These are phyloP conservation scores for Erucastrum elatum DNA, from an alignment of 345 rosid genomes.

Conservation along the genomic window DNA sequence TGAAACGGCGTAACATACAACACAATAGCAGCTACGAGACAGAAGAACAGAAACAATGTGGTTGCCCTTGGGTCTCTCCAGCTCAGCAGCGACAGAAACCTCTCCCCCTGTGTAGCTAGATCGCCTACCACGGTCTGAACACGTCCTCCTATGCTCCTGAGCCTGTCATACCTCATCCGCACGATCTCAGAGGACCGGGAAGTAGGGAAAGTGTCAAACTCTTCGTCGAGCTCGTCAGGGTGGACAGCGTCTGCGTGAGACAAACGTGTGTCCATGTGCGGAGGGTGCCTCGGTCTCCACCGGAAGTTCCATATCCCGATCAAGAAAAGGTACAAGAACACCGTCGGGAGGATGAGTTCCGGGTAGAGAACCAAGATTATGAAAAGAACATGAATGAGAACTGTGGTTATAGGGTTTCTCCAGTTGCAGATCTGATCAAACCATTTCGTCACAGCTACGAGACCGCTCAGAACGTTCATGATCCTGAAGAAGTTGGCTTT, in stretches of 20 bases:
- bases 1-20: slow-evolving; percentile 90
- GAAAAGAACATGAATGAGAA: slow-evolving; percentile 78
- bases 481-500: slow-evolving; percentile 67
- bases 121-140: slow-evolving; percentile 97
- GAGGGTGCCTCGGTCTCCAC: slow-evolving; percentile 91
- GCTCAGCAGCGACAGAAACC: slow-evolving; percentile 80
- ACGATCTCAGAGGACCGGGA: slow-evolving; percentile 65
- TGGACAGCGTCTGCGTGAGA: slow-evolving; percentile 86
- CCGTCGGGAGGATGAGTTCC: slow-evolving; percentile 83
- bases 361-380: slow-evolving; percentile 83
- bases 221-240: slow-evolving; percentile 95
- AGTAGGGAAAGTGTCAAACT: slow-evolving; percentile 90
- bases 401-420: slow-evolving; percentile 90
- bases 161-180: slow-evolving; percentile 84
- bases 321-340: slow-evolving; percentile 86
- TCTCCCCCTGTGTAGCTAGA: slow-evolving; percentile 91
- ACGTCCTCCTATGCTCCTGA: slow-evolving; percentile 87
- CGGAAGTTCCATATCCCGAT: slow-evolving; percentile 92
- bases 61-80: slow-evolving; percentile 99
- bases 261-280: slow-evolving; percentile 91
- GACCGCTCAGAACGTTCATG: slow-evolving; percentile 60
- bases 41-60: slow-evolving; percentile 77
- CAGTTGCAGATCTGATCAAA: slow-evolving; percentile 90
- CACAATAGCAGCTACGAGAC: slow-evolving; percentile 76
- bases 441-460: slow-evolving; percentile 84